Evolutionary conservation across 2,329 filamentous ascomycete species (phyloP).

Genomic region (Pyrenophora graminea): DNA sequence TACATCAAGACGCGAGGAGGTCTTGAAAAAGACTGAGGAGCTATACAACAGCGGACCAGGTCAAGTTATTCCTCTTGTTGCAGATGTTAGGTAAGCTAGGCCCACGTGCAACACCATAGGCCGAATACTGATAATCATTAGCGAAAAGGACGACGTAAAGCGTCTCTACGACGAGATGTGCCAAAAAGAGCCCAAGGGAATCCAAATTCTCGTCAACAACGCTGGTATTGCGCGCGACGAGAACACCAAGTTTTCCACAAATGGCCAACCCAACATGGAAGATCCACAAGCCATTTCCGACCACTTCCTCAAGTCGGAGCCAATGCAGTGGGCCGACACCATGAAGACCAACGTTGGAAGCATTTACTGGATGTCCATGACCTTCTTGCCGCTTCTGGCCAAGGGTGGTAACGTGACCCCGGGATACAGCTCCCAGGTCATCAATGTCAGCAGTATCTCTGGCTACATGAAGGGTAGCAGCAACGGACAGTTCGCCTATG

Average conservation of each 20-base stretch:
- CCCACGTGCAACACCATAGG: too few species aligned
- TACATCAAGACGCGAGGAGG: conserved; percentile 38
- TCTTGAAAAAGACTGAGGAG: conserved; percentile 50
- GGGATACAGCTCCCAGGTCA: conserved; percentile 55
- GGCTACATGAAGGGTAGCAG: conserved; percentile 56
- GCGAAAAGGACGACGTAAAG: conserved; percentile 55
- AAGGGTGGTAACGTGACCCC: conserved; percentile 53
- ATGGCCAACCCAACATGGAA: conserved; percentile 55
- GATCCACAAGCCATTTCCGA: conserved; percentile 55
- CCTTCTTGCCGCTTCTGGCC: conserved; percentile 59
- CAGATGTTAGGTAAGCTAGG: conserved; percentile 33
- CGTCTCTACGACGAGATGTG: conserved; percentile 48
- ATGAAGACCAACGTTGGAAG: conserved; percentile 58
- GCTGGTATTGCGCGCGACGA: conserved; percentile 59
- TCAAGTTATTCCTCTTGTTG: conserved; percentile 49
- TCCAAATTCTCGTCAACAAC: conserved; percentile 61
- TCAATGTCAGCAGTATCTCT: conserved; percentile 59
- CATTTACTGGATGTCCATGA: conserved; percentile 59
- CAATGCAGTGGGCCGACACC: conserved; percentile 54
- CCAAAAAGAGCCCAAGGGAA: conserved; percentile 55
- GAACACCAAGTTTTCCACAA: conserved; percentile 54
- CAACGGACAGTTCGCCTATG: conserved; percentile 59
- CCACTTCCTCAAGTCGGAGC: conserved; percentile 55
- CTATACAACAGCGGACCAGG: conserved; percentile 54
- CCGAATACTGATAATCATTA: conserved; percentile 17